Evolutionary conservation across 2,329 filamentous ascomycete species (phyloP).

Genomic region (Cladosporium sphaerospermum): DNA sequence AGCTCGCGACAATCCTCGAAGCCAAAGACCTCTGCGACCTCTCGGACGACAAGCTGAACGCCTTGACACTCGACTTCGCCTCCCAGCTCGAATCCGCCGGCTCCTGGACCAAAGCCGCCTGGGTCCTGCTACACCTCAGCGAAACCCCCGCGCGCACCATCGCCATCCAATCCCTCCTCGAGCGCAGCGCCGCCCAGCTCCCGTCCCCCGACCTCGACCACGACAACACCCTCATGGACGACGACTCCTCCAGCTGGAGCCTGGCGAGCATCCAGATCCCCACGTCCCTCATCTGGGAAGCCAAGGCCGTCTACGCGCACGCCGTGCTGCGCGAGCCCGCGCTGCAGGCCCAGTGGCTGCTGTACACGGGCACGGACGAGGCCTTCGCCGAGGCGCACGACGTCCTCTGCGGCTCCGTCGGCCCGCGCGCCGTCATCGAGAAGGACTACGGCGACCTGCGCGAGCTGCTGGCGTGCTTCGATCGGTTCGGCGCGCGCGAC

Average conservation of each 20-base stretch:
- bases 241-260: constrained; percentile 29
- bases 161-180: constrained; percentile 48
- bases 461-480: constrained; percentile 65
- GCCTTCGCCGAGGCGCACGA: constrained; percentile 65
- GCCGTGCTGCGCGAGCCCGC: constrained; percentile 62
- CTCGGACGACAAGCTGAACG: constrained; percentile 50
- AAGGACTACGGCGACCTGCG: constrained; percentile 68
- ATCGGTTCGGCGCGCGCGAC: constrained; percentile 41
- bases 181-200: constrained; percentile 65
- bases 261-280: constrained; percentile 57
- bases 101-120: constrained; percentile 23
- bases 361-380: constrained; percentile 64
- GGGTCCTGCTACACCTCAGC: constrained; percentile 28
- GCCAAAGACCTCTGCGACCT: constrained; percentile 26
- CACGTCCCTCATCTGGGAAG: constrained; percentile 73
- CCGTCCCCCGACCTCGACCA: constrained; percentile 31
- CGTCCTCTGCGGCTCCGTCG: constrained; percentile 73
- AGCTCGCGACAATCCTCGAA: constrained; percentile 59
- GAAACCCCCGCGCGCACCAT: constrained; percentile 18
- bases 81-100: constrained; percentile 26
- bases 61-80: constrained; percentile 50
- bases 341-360: constrained; percentile 70
- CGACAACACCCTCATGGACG: constrained; percentile 39
- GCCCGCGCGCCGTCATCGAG: constrained; percentile 74
- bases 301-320: constrained; percentile 76